phyloP scores from a whole-genome alignment of 169 alveolate species.

The Neospora caninum region DNA sequence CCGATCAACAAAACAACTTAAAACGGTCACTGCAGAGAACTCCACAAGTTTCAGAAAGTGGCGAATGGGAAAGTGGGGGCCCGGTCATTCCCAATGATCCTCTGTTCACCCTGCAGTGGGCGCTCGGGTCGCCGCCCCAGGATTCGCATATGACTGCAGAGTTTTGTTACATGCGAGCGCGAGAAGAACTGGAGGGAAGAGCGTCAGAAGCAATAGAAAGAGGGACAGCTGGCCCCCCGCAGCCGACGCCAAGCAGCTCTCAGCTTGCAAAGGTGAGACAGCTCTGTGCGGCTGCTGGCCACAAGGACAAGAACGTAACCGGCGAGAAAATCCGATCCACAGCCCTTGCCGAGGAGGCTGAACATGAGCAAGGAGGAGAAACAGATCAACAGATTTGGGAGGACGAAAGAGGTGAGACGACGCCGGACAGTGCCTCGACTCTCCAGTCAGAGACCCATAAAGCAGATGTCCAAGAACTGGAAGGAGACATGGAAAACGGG shows the following conservation, averaged over 20 bases:
- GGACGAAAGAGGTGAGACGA: not conserved
- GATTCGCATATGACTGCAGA: not conserved
- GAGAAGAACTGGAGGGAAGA: constrained; percentile 16
- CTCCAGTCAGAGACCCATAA: not conserved
- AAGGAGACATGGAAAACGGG: not conserved
- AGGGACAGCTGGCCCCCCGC: not conserved
- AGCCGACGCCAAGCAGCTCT: not conserved
- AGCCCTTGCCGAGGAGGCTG: constrained; percentile 1
- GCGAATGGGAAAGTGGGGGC: not conserved
- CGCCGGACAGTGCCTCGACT: not conserved
- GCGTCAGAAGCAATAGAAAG: not conserved
- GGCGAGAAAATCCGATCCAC: not conserved
- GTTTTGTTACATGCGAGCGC: not conserved
- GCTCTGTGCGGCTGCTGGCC: constrained; percentile 23
- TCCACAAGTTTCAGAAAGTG: not conserved
- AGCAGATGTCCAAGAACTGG: not conserved
- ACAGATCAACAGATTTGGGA: not conserved
- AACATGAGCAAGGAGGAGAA: constrained; percentile 2
- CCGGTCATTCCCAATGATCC: constrained; percentile 58
- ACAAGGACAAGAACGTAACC: not conserved
- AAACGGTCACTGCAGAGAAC: not conserved
- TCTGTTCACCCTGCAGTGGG: constrained; percentile 55
- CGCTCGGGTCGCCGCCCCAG: constrained; percentile 44
- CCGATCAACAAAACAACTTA: not conserved
- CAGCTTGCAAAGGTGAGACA: constrained; percentile 53